Conservation (phyloP, 2,329 filamentous ascomycete species). For the Massarina eburnea region DNA sequence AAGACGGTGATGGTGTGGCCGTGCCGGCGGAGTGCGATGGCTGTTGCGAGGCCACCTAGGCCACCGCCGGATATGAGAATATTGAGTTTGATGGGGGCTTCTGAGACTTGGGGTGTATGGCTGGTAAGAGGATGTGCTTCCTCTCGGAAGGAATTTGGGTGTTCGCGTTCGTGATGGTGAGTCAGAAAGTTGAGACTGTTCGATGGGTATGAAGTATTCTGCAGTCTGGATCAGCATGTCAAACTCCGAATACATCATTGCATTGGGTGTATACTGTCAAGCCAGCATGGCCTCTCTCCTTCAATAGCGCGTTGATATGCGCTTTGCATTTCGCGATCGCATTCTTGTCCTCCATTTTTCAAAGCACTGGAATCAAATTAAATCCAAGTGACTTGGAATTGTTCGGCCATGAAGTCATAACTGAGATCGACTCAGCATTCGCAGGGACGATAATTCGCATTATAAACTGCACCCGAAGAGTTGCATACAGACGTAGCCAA, state of each 20-base stretch:
- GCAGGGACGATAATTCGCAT: neutral
- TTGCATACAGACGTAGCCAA: neutral
- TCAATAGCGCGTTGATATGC: slow-evolving; percentile 12
- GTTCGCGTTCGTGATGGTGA: neutral
- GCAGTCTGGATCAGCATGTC: neutral
- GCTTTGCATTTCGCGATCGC: slow-evolving; percentile 5
- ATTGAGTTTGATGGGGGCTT: slow-evolving; percentile 13
- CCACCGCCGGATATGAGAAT: slow-evolving; percentile 20
- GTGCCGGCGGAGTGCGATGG: slow-evolving; percentile 15
- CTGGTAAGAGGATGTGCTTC: neutral
- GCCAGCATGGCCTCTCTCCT: slow-evolving; percentile 1
- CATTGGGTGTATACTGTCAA: slow-evolving; percentile 3
- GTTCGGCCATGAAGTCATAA: neutral
- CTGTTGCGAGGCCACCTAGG: slow-evolving; percentile 18
- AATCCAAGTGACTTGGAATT: no score
- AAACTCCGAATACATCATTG: neutral
- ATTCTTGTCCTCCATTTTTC: no score
- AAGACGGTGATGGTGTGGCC: slow-evolving; percentile 18
- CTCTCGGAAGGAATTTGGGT: neutral
- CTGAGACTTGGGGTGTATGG: neutral
- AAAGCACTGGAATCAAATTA: no score
- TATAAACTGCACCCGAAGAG: neutral
- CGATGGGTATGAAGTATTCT: slow-evolving; percentile 25
- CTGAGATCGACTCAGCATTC: neutral
- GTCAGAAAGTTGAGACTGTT: slow-evolving; percentile 17